A percentile compares a stretch with the other conserved stretches of the same genome.
Conservation (phyloP, 495 filamentous ascomycete genomes). For the Penicillium angulare region DNA sequence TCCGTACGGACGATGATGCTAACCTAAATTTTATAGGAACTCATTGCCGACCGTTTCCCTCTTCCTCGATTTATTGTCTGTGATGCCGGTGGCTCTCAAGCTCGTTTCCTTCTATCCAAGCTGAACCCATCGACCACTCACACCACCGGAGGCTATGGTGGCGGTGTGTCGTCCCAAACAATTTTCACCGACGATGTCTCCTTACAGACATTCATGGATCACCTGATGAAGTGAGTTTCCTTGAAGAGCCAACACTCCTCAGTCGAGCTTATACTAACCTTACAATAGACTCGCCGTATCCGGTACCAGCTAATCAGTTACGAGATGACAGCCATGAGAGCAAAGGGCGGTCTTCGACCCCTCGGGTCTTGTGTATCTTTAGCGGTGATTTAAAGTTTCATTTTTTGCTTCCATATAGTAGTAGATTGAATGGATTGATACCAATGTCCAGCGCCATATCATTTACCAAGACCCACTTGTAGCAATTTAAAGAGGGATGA, state of each 20-base stretch:
- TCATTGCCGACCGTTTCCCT: slow-evolving; percentile 96
- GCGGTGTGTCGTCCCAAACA: slow-evolving; percentile 89
- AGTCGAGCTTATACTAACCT: slow-evolving; percentile 30
- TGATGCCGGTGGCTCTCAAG: slow-evolving; percentile 96
- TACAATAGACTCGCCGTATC: slow-evolving; percentile 58
- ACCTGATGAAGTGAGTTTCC: slow-evolving; percentile 90
- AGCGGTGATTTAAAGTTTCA: slow-evolving; percentile 38
- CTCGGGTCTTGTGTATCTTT: slow-evolving; percentile 50
- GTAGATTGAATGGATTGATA: slow-evolving; percentile 38
- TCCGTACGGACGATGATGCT: slow-evolving; percentile 6
- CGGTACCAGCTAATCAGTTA: slow-evolving; percentile 54
- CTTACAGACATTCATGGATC: slow-evolving; percentile 98
- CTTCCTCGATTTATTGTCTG: slow-evolving; percentile 98
- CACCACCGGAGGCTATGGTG: slow-evolving; percentile 87
- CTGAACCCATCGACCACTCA: slow-evolving; percentile 99
- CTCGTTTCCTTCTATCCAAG: slow-evolving; percentile 95
- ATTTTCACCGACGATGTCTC: slow-evolving; percentile 99
- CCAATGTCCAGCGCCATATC: slow-evolving; percentile 4
- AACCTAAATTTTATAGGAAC: slow-evolving; percentile 59
- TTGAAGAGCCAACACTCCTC: not conserved
- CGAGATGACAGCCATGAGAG: slow-evolving; percentile 33
- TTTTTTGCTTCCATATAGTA: slow-evolving; percentile 36
- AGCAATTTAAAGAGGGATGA: no score
- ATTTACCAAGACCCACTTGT: not conserved
- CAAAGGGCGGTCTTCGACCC: slow-evolving; percentile 38